A percentile compares a stretch with the other conserved stretches of the same genome.
These are phyloP conservation scores for Paramecium primaurelia DNA, from an alignment of 73 alveolate species.

Conservation along the genomic window DNA sequence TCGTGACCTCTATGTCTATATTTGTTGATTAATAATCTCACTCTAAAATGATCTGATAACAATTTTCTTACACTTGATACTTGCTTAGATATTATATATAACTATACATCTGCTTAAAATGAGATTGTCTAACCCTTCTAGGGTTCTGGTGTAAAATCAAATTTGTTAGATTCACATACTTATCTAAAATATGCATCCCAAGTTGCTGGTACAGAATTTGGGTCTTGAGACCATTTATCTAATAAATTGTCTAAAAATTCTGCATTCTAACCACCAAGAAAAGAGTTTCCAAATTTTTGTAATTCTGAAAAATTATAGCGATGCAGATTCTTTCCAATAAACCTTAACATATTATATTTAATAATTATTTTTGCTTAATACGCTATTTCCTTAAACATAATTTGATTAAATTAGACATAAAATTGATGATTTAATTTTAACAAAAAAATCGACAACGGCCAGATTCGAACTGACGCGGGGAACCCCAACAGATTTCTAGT, in stretches of 20 bases:
- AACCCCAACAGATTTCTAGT: constrained; percentile 57
- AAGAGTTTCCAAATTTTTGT: neutral
- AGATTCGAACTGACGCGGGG: constrained; percentile 61
- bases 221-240: constrained; percentile 76
- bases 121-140: neutral
- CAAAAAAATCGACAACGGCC: constrained; percentile 54
- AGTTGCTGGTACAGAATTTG: constrained; percentile 74
- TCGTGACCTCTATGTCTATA: constrained; percentile 80
- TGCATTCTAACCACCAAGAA: constrained; percentile 57
- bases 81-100: neutral
- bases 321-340: neutral
- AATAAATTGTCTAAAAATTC: constrained; percentile 69
- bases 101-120: neutral
- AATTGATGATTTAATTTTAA: neutral
- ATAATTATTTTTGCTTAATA: constrained; percentile 23
- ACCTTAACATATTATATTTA: neutral
- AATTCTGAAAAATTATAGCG: constrained; percentile 13
- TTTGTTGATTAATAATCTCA: constrained; percentile 68
- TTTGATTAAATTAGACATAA: neutral
- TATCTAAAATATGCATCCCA: constrained; percentile 77
- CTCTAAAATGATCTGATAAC: constrained; percentile 69
- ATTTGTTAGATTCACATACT: constrained; percentile 51
- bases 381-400: constrained; percentile 55
- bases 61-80: neutral
- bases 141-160: constrained; percentile 61